Evolutionary conservation across 1,139 yeast species (phyloP).

Genomic region (Torulaspora pretoriensis): DNA sequence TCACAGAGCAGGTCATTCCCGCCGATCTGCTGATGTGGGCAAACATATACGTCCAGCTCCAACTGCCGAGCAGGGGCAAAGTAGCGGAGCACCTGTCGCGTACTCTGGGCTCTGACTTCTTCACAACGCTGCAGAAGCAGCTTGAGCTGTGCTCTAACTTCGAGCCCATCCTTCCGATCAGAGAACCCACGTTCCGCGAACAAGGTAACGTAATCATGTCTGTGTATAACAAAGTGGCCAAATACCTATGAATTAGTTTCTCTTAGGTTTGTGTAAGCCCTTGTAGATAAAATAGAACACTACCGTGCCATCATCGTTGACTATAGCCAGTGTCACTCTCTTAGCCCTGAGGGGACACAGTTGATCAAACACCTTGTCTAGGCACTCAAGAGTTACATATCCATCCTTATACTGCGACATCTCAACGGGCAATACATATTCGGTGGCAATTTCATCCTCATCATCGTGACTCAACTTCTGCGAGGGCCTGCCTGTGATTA

Average conservation of each 20-base stretch:
- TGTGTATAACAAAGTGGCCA: slow-evolving; percentile 14
- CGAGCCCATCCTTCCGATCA: slow-evolving; percentile 3
- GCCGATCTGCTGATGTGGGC: slow-evolving; percentile 28
- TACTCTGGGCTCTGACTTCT: slow-evolving; percentile 14
- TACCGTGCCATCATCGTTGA: slow-evolving; percentile 62
- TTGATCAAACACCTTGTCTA: slow-evolving; percentile 31
- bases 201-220: slow-evolving; percentile 27
- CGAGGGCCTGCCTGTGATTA: slow-evolving; percentile 36
- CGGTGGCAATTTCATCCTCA: slow-evolving; percentile 15
- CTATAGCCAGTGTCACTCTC: slow-evolving; percentile 50
- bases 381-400: slow-evolving; percentile 36
- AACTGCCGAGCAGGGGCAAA: slow-evolving; percentile 25
- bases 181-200: slow-evolving; percentile 23
- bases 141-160: slow-evolving; percentile 6
- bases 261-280: slow-evolving; percentile 60
- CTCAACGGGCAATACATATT: slow-evolving; percentile 37
- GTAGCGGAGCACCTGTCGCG: slow-evolving; percentile 18
- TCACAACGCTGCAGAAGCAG: slow-evolving; percentile 7
- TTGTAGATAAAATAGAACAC: slow-evolving; percentile 63
- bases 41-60: slow-evolving; percentile 28
- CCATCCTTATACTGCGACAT: slow-evolving; percentile 26
- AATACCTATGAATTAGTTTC: slow-evolving; percentile 27
- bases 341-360: slow-evolving; percentile 24
- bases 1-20: slow-evolving; percentile 10
- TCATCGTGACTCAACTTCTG: slow-evolving; percentile 35